Conservation (phyloP, 1,284 basidiomycete genomes). For the Leccinum subrobustum region DNA sequence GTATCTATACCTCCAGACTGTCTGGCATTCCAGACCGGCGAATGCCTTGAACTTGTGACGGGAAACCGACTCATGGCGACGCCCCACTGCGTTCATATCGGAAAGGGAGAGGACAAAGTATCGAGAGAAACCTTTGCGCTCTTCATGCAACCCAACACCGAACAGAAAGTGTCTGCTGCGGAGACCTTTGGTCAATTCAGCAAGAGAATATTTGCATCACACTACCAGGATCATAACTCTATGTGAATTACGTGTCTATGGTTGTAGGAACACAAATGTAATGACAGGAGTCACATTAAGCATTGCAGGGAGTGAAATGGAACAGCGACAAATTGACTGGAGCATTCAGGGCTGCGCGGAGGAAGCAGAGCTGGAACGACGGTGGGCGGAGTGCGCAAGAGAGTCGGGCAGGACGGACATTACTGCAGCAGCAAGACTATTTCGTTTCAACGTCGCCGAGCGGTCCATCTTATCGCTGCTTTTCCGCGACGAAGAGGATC, state of each 20-base stretch:
- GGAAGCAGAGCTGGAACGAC: constrained; percentile 36
- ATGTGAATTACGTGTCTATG: constrained; percentile 19
- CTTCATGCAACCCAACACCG: constrained; percentile 90
- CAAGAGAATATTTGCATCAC: constrained; percentile 76
- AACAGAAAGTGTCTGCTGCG: constrained; percentile 64
- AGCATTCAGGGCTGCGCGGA: constrained; percentile 18
- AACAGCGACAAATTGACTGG: background rate
- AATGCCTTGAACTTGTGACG: constrained; percentile 87
- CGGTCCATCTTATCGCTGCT: constrained; percentile 33
- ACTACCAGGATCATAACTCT: constrained; percentile 51
- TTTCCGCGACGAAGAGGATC: constrained; percentile 50
- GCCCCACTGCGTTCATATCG: constrained; percentile 86
- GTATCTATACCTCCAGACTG: constrained; percentile 81
- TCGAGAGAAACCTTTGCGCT: constrained; percentile 87
- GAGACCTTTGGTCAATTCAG: constrained; percentile 90
- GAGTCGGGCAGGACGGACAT: constrained; percentile 59
- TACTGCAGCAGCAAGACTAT: constrained; percentile 59
- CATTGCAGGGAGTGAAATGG: background rate
- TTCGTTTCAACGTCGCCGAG: constrained; percentile 47
- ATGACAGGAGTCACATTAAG: constrained; percentile 4
- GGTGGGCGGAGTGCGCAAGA: constrained; percentile 44
- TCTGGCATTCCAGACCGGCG: constrained; percentile 91
- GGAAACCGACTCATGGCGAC: constrained; percentile 77
- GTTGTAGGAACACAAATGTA: constrained; percentile 15
- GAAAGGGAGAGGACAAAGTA: constrained; percentile 48